Evolutionary conservation across 1,139 yeast genomes (phyloP).

Genomic region (Pichia inconspicua): DNA sequence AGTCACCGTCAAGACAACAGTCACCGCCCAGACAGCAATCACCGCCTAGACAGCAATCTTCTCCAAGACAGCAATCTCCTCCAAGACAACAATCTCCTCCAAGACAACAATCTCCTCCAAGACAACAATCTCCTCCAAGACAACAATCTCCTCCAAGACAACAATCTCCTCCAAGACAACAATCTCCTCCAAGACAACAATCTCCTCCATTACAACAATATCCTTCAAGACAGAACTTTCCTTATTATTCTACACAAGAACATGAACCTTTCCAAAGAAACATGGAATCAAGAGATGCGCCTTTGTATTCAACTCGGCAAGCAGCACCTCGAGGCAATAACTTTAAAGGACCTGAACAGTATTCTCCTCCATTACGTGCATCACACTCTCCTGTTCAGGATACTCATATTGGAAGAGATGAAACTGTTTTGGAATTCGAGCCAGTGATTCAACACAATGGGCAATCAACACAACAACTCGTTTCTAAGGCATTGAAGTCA

Average conservation of each 20-base stretch:
- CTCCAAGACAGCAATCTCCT: not conserved
- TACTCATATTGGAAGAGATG: too few species aligned
- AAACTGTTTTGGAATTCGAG: not conserved
- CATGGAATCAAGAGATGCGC: not conserved
- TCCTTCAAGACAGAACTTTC: not conserved
- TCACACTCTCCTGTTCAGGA: not conserved
- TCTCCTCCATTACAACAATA: too few species aligned
- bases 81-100: not conserved
- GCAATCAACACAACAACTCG: not conserved
- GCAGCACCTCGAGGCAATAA: too few species aligned
- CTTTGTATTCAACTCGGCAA: too few species aligned
- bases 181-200: not conserved
- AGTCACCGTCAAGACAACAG: not conserved
- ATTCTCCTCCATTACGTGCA: not conserved
- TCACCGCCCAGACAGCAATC: not conserved
- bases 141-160: not conserved
- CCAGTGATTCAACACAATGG: not conserved
- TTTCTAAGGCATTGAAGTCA: not conserved
- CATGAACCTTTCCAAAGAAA: not conserved
- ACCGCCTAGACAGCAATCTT: slow-evolving; percentile 1
- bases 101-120: not conserved
- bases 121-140: not conserved
- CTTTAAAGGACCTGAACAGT: not conserved
- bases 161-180: not conserved
- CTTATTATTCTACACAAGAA: not conserved